phyloP scores from a whole-genome alignment of 2,329 filamentous ascomycete species.

The Aspergillus floridensis region DNA sequence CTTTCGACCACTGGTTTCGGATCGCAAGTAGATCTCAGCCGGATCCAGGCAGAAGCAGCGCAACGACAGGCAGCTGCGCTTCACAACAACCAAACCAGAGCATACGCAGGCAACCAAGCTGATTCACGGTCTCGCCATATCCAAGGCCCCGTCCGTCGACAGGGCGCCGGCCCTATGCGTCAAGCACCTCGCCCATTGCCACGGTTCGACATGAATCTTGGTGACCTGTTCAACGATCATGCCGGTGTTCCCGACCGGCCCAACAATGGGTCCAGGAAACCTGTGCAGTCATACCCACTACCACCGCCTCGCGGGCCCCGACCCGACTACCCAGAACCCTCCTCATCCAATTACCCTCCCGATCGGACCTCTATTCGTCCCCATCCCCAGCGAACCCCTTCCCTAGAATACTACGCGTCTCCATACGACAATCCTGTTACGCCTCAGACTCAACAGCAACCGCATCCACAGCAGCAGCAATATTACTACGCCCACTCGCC shows the following conservation, averaged over 20 bases:
- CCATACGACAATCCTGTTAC: conserved; percentile 37
- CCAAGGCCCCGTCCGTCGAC: conserved; percentile 31
- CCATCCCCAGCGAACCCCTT: conserved; percentile 28
- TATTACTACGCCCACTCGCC: conserved; percentile 37
- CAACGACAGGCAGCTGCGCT: conserved; percentile 14
- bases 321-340: conserved; percentile 24
- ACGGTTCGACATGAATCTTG: conserved; percentile 58
- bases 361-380: conserved; percentile 24
- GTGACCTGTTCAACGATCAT: conserved; percentile 51
- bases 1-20: conserved; percentile 83
- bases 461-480: conserved; percentile 28
- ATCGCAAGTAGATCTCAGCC: conserved; percentile 35
- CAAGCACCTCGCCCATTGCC: conserved; percentile 48
- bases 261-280: conserved; percentile 28
- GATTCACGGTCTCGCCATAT: conserved; percentile 23
- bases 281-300: conserved; percentile 27
- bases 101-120: conserved; percentile 11
- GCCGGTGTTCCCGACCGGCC: conserved; percentile 36
- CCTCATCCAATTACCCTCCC: conserved; percentile 22
- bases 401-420: conserved; percentile 32
- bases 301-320: background rate
- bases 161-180: conserved; percentile 25
- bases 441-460: conserved; percentile 22
- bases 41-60: conserved; percentile 18
- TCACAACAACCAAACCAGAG: conserved; percentile 14